phyloP scores from a whole-genome alignment of 1,284 basidiomycete species.

The Polyporus tsugae region DNA sequence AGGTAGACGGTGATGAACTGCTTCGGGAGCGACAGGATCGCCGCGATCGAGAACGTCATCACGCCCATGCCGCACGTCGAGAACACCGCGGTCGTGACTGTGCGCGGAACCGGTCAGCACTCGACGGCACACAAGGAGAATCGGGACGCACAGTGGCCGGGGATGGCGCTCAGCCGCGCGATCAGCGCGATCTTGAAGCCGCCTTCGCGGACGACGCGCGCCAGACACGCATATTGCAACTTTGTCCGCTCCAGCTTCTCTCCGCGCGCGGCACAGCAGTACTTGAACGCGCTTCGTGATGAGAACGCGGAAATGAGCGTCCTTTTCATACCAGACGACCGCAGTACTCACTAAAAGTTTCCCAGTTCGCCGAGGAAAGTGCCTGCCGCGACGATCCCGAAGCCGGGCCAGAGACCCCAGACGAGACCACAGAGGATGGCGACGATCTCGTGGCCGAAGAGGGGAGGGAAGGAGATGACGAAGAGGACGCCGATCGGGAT shows the following conservation, averaged over 20 bases:
- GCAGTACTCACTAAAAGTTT: constrained; percentile 68
- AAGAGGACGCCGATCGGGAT: constrained; percentile 86
- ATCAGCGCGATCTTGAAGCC: constrained; percentile 82
- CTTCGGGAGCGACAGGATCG: constrained; percentile 81
- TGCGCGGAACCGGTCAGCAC: background rate
- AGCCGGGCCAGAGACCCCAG: constrained; percentile 75
- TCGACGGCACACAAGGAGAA: background rate
- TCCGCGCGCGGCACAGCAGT: constrained; percentile 67
- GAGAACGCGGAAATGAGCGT: constrained; percentile 1
- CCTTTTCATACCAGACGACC: background rate
- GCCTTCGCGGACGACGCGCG: constrained; percentile 79
- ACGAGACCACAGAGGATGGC: constrained; percentile 81
- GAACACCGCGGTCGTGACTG: constrained; percentile 79
- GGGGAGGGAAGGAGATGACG: constrained; percentile 79
- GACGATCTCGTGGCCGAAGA: constrained; percentile 83
- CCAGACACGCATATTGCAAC: constrained; percentile 80
- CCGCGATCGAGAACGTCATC: constrained; percentile 73
- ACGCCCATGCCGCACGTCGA: constrained; percentile 83
- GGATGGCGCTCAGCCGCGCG: constrained; percentile 82
- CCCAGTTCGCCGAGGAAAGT: constrained; percentile 75
- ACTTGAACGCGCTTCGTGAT: constrained; percentile 64
- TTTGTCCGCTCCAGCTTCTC: constrained; percentile 78
- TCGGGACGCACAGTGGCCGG: constrained; percentile 68
- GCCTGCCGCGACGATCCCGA: constrained; percentile 71
- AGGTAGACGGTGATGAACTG: constrained; percentile 80